phyloP scores from a whole-genome alignment of 2,329 filamentous ascomycete species.

The Penicillium sp. region DNA sequence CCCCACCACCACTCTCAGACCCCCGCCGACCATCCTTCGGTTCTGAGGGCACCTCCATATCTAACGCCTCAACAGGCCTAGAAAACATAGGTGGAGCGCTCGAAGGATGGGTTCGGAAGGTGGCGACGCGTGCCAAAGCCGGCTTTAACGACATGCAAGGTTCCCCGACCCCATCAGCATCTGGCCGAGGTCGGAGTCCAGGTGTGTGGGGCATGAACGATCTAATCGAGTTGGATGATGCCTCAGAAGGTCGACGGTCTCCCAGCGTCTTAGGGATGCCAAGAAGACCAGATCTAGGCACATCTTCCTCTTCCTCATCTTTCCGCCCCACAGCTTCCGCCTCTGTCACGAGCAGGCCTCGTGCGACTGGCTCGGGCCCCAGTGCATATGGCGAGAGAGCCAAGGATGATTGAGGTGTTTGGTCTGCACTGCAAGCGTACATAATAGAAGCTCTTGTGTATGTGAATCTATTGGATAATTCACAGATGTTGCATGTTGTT shows the following conservation, averaged over 20 bases:
- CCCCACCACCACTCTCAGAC: slow-evolving; percentile 61
- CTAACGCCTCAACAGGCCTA: slow-evolving; percentile 51
- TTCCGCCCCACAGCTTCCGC: slow-evolving; percentile 25
- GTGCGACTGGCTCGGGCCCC: slow-evolving; percentile 20
- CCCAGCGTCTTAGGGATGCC: slow-evolving; percentile 16
- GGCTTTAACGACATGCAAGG: slow-evolving; percentile 40
- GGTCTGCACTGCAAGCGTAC: slow-evolving; percentile 19
- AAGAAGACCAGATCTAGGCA: slow-evolving; percentile 18
- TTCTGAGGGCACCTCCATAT: slow-evolving; percentile 32
- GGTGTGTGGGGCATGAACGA: slow-evolving; percentile 39
- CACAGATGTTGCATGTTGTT: slow-evolving; percentile 12
- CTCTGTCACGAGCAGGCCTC: slow-evolving; percentile 37
- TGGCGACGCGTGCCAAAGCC: slow-evolving; percentile 56
- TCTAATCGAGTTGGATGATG: slow-evolving; percentile 46
- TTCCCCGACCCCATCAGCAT: slow-evolving; percentile 19
- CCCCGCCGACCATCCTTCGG: slow-evolving; percentile 37
- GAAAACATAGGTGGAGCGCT: slow-evolving; percentile 85
- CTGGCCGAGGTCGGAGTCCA: slow-evolving; percentile 23
- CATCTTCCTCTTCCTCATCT: slow-evolving; percentile 26
- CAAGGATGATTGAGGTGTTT: slow-evolving; percentile 32
- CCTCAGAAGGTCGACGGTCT: slow-evolving; percentile 29
- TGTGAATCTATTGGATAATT: slow-evolving; percentile 11
- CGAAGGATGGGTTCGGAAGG: slow-evolving; percentile 85
- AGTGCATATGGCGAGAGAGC: slow-evolving; percentile 20
- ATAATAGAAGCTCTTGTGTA: slow-evolving; percentile 21